A percentile compares a stretch with the other conserved stretches of the same genome.
Conservation (phyloP, 176 grass and related monocot genomes). For the barley (Hordeum vulgare) region DNA sequence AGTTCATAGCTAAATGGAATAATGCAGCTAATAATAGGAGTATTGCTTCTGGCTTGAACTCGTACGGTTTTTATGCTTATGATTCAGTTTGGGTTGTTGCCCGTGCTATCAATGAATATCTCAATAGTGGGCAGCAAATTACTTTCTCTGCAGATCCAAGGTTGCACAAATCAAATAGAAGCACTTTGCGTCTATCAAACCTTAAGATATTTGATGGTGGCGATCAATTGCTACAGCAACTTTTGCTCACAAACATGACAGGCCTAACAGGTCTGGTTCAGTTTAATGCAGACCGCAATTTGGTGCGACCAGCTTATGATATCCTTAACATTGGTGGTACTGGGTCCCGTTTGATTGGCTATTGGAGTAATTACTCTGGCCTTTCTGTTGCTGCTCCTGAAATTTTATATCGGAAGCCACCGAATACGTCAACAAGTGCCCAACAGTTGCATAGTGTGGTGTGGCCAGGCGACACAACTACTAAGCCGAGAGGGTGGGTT, state of each 20-base stretch:
- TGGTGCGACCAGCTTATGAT: slow-evolving; percentile 63
- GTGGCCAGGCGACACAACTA: slow-evolving; percentile 49
- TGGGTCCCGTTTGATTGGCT: slow-evolving; percentile 45
- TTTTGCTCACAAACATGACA: slow-evolving; percentile 70
- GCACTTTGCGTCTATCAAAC: slow-evolving; percentile 45
- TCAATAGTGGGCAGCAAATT: slow-evolving; percentile 36
- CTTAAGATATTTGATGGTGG: slow-evolving; percentile 64
- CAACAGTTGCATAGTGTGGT: slow-evolving; percentile 43
- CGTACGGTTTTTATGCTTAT: slow-evolving; percentile 81
- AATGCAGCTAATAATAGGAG: slow-evolving; percentile 24
- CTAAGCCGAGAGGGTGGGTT: slow-evolving; percentile 61
- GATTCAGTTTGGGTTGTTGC: slow-evolving; percentile 74
- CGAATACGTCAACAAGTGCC: slow-evolving; percentile 41
- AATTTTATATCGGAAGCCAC: slow-evolving; percentile 48
- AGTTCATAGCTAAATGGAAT: slow-evolving; percentile 67
- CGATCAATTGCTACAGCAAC: slow-evolving; percentile 49
- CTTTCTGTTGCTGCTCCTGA: slow-evolving; percentile 62
- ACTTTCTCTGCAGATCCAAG: slow-evolving; percentile 62
- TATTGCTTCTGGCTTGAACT: slow-evolving; percentile 42
- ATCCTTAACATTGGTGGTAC: slow-evolving; percentile 55
- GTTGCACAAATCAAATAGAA: slow-evolving; percentile 46
- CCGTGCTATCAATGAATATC: slow-evolving; percentile 55
- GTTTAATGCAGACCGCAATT: slow-evolving; percentile 52
- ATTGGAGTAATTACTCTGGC: slow-evolving; percentile 77
- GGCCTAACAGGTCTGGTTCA: slow-evolving; percentile 55